Percentiles rank a stretch among this genome's conserved stretches.
phyloP scores from a whole-genome alignment of 2,329 filamentous ascomycete genomes.

The Aschersonia sp. region DNA sequence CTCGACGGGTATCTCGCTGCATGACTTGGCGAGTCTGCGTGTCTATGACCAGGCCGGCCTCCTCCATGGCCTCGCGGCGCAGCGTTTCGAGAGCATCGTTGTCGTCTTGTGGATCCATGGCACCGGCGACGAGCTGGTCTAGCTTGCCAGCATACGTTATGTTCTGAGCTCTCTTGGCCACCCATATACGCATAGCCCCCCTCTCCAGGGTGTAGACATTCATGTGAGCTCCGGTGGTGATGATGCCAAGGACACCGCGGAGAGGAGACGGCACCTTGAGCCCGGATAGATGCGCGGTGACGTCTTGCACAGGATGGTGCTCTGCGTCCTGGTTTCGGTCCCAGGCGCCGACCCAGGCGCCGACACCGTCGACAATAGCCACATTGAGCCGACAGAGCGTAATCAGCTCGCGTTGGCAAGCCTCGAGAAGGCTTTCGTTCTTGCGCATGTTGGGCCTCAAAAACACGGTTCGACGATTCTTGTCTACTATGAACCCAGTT shows the following conservation, averaged over 20 bases:
- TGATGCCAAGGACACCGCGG: conserved; percentile 19
- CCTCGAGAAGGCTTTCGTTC: background rate
- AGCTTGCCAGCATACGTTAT: conserved; percentile 19
- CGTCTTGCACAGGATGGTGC: conserved; percentile 15
- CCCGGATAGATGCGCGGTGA: conserved; percentile 7
- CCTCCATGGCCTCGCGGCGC: conserved; percentile 18
- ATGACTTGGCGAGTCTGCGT: conserved; percentile 8
- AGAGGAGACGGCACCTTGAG: conserved; percentile 17
- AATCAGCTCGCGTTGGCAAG: conserved; percentile 5
- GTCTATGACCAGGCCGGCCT: conserved; percentile 15
- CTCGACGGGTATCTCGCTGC: conserved; percentile 1
- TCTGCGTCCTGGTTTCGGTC: conserved; percentile 4
- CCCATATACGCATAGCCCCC: conserved; percentile 16
- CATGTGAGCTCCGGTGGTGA: conserved; percentile 21
- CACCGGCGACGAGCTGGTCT: conserved; percentile 22
- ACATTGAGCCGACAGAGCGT: conserved; percentile 13
- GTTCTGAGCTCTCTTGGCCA: conserved; percentile 15
- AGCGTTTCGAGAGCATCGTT: conserved; percentile 14
- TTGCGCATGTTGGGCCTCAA: conserved; percentile 5
- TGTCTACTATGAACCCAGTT: conserved; percentile 7
- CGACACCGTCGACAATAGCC: conserved; percentile 11
- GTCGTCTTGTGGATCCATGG: conserved; percentile 15
- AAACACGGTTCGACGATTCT: conserved; percentile 7
- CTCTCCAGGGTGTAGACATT: conserved; percentile 17
- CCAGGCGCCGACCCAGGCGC: conserved; percentile 10